Conservation (phyloP, 805 yeast species). For the Scheffersomyces stipitis region DNA sequence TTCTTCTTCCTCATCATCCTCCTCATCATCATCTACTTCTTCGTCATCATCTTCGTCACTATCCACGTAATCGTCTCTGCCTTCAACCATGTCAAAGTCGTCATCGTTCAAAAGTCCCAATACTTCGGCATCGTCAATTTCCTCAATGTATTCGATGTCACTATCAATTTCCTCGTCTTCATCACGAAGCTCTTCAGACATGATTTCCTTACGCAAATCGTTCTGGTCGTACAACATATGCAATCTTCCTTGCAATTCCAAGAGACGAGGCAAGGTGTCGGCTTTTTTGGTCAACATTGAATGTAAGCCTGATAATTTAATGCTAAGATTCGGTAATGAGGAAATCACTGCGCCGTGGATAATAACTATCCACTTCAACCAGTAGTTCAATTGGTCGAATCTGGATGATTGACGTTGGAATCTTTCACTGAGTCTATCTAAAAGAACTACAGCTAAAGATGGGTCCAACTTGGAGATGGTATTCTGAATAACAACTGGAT, state of each 20-base stretch:
- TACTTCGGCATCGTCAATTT: slow-evolving; percentile 52
- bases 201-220: slow-evolving; percentile 41
- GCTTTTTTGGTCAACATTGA: slow-evolving; percentile 50
- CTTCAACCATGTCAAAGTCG: slow-evolving; percentile 12
- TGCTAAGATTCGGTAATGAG: slow-evolving; percentile 44
- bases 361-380: slow-evolving; percentile 58
- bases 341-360: slow-evolving; percentile 54
- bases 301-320: slow-evolving; percentile 45
- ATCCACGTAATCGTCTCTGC: slow-evolving; percentile 16
- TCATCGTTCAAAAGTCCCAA: slow-evolving; percentile 15
- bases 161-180: slow-evolving; percentile 37
- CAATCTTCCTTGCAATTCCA: slow-evolving; percentile 52
- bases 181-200: slow-evolving; percentile 24
- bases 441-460: slow-evolving; percentile 46
- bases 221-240: slow-evolving; percentile 46
- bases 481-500: slow-evolving; percentile 48
- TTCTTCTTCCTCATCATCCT: slow-evolving; percentile 19
- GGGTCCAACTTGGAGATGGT: slow-evolving; percentile 52
- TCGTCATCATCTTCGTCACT: slow-evolving; percentile 15
- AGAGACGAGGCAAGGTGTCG: slow-evolving; percentile 46
- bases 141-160: slow-evolving; percentile 73
- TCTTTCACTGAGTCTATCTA: slow-evolving; percentile 54
- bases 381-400: slow-evolving; percentile 49
- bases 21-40: slow-evolving; percentile 21
- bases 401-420: slow-evolving; percentile 51